Percentiles rank a stretch among this genome's conserved stretches.
Evolutionary conservation across 805 yeast genomes (phyloP).

Genomic region (Lipomyces yamanashiensis): DNA sequence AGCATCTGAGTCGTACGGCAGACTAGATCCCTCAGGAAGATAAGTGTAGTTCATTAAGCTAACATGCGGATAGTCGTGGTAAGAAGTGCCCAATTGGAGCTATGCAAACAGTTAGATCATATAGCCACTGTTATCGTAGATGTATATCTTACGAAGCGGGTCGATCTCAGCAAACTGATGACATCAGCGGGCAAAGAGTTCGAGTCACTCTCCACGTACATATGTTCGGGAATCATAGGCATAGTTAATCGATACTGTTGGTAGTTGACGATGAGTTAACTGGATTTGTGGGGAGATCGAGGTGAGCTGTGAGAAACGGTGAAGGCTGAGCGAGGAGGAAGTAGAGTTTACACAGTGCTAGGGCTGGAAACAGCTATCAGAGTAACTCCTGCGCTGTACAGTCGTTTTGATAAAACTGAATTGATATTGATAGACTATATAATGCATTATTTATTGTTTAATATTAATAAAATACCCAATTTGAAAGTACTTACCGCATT

Average conservation of each 20-base stretch:
- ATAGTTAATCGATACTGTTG: neutral
- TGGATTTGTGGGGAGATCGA: neutral
- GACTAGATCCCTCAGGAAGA: constrained; percentile 46
- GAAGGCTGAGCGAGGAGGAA: neutral
- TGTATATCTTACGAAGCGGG: constrained; percentile 29
- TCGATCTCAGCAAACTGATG: constrained; percentile 27
- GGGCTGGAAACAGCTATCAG: neutral
- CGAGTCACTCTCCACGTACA: neutral
- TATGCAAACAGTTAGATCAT: constrained; percentile 32
- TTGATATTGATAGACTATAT: neutral
- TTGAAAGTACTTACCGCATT: neutral
- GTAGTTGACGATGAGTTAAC: neutral
- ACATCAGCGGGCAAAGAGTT: constrained; percentile 29
- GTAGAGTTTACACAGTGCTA: neutral
- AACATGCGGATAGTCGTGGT: constrained; percentile 78
- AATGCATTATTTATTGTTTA: no score
- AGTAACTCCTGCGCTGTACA: neutral
- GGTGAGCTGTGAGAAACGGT: neutral
- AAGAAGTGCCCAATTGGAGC: constrained; percentile 84
- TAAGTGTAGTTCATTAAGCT: constrained; percentile 89
- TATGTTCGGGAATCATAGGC: constrained; percentile 16
- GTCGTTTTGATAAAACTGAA: neutral
- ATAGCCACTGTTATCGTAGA: neutral
- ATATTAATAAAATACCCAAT: no score
- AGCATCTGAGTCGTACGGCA: constrained; percentile 49